Evolutionary conservation across 2,329 filamentous ascomycete genomes (phyloP).

Genomic region (Trichophyton rubrum): DNA sequence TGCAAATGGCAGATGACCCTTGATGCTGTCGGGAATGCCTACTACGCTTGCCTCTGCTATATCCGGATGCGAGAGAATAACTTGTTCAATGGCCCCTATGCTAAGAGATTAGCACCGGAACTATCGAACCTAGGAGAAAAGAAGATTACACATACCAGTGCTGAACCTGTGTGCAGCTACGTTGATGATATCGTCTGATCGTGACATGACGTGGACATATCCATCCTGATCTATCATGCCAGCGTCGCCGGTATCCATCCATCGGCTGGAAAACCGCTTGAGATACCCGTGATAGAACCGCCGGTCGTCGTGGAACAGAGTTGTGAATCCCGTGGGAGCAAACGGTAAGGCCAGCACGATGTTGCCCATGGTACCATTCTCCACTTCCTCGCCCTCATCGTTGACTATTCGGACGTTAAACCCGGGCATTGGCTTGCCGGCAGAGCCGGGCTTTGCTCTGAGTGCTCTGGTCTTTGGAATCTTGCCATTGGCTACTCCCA

Average conservation of each 20-base stretch:
- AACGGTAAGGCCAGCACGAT: slow-evolving; percentile 75
- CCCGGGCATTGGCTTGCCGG: slow-evolving; percentile 81
- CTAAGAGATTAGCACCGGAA: neutral
- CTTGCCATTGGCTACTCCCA: slow-evolving; percentile 43
- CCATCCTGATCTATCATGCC: slow-evolving; percentile 70
- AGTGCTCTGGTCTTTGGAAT: slow-evolving; percentile 37
- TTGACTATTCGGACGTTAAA: slow-evolving; percentile 80
- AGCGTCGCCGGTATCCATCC: slow-evolving; percentile 85
- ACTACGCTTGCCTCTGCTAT: slow-evolving; percentile 80
- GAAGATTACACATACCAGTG: slow-evolving; percentile 48
- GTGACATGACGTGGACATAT: slow-evolving; percentile 51
- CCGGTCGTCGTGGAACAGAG: slow-evolving; percentile 73
- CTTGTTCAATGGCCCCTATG: slow-evolving; percentile 75
- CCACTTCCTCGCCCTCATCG: slow-evolving; percentile 60
- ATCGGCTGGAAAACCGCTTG: slow-evolving; percentile 65
- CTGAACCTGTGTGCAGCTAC: slow-evolving; percentile 88
- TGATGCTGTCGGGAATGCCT: slow-evolving; percentile 70
- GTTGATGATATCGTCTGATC: slow-evolving; percentile 80
- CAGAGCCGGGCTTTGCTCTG: slow-evolving; percentile 60
- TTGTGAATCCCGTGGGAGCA: slow-evolving; percentile 74
- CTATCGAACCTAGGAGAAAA: no score
- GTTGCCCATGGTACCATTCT: slow-evolving; percentile 71
- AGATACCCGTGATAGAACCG: slow-evolving; percentile 78
- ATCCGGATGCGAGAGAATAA: slow-evolving; percentile 64
- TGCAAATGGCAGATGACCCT: slow-evolving; percentile 84